Evolutionary conservation across 345 rosid species (phyloP).

Genomic region (Microcos paniculata): DNA sequence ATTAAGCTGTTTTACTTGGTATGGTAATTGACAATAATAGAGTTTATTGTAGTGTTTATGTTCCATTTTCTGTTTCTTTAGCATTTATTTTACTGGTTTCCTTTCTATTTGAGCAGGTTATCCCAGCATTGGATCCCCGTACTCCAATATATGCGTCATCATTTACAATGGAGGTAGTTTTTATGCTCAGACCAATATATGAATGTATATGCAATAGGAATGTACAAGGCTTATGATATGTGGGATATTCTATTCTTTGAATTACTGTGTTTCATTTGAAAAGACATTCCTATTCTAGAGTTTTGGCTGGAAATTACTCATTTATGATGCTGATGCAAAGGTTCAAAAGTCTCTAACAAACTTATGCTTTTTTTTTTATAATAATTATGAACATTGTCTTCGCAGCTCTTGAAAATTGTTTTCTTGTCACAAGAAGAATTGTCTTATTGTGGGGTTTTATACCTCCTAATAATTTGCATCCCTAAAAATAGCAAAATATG

Average conservation of each 20-base stretch:
- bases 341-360: constrained; percentile 11
- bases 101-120: constrained; percentile 61
- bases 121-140: constrained; percentile 80
- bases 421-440: background rate
- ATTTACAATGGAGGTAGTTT: constrained; percentile 93
- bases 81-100: background rate
- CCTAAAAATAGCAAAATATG: background rate
- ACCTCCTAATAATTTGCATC: background rate
- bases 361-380: background rate
- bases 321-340: constrained; percentile 2
- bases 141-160: constrained; percentile 95
- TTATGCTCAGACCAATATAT: background rate
- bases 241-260: background rate
- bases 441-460: background rate
- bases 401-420: background rate
- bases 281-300: background rate
- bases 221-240: background rate
- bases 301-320: constrained; percentile 2
- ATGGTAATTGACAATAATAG: background rate
- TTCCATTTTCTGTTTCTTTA: background rate
- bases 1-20: background rate
- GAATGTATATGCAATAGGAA: background rate
- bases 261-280: background rate
- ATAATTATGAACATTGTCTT: background rate
- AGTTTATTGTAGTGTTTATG: background rate